Conservation (phyloP, 2,329 filamentous ascomycete genomes). For the Diatrype stigma region DNA sequence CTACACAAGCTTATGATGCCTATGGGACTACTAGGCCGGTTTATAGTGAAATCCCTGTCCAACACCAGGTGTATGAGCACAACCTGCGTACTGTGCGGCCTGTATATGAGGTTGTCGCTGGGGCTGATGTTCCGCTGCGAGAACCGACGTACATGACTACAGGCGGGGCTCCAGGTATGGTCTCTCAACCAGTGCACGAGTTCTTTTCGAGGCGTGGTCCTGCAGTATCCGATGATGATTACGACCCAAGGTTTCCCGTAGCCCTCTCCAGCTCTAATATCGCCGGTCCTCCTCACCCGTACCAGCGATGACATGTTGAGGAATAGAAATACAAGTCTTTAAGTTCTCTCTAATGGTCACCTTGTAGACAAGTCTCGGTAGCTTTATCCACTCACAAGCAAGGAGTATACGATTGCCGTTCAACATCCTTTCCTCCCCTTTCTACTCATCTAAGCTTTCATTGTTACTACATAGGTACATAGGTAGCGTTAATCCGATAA, state of each 20-base stretch:
- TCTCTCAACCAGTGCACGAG: slow-evolving; percentile 8
- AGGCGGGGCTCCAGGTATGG: background rate
- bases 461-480: too few relatives aligned
- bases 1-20: slow-evolving; percentile 15
- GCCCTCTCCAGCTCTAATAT: slow-evolving; percentile 16
- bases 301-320: slow-evolving; percentile 4
- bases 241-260: slow-evolving; percentile 39
- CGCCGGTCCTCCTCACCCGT: slow-evolving; percentile 6
- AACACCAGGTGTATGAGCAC: slow-evolving; percentile 11
- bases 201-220: slow-evolving; percentile 7
- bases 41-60: slow-evolving; percentile 14
- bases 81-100: slow-evolving; percentile 1
- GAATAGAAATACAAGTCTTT: too few relatives aligned
- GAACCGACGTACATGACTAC: background rate
- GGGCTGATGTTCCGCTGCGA: slow-evolving; percentile 4
- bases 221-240: slow-evolving; percentile 30
- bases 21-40: slow-evolving; percentile 9
- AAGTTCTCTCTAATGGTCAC: too few relatives aligned
- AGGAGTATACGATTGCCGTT: too few relatives aligned
- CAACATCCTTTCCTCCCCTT: too few relatives aligned
- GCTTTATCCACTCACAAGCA: too few relatives aligned
- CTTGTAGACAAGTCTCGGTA: too few relatives aligned
- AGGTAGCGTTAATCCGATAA: too few relatives aligned
- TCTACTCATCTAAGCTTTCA: too few relatives aligned
- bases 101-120: slow-evolving; percentile 7